Conservation (phyloP, 768 basidiomycete species). For the Baorangia bicolor region DNA sequence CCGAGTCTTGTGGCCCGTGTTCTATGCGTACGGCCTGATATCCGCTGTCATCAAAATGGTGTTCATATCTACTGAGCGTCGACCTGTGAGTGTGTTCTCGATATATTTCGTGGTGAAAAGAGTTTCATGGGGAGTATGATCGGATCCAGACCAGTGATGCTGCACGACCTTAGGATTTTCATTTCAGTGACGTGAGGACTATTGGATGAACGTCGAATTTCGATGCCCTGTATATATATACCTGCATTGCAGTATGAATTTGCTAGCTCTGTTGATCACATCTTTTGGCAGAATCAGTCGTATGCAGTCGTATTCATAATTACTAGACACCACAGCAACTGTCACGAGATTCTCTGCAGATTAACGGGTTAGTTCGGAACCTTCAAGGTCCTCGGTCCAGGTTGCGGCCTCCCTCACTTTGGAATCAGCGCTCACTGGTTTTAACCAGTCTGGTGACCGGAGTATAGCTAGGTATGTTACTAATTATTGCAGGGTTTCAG, state of each 20-base stretch:
- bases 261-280: neutral
- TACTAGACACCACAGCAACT: neutral
- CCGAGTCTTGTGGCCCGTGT: constrained; percentile 24
- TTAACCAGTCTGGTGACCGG: too few relatives aligned
- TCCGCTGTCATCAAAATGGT: neutral
- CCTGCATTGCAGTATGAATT: constrained; percentile 4
- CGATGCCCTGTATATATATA: neutral
- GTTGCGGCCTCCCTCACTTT: too few relatives aligned
- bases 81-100: constrained; percentile 3
- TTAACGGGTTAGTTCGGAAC: neutral
- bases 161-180: neutral
- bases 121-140: neutral
- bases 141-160: neutral
- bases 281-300: neutral
- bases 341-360: neutral
- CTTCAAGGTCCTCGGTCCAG: neutral
- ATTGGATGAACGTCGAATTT: neutral
- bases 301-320: neutral
- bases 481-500: too few relatives aligned
- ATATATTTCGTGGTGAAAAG: neutral
- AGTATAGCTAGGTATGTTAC: too few relatives aligned
- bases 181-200: neutral
- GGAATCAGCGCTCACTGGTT: too few relatives aligned
- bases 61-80: neutral
- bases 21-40: constrained; percentile 11